phyloP scores from a whole-genome alignment of 345 rosid genomes.

The Salix brachista region DNA sequence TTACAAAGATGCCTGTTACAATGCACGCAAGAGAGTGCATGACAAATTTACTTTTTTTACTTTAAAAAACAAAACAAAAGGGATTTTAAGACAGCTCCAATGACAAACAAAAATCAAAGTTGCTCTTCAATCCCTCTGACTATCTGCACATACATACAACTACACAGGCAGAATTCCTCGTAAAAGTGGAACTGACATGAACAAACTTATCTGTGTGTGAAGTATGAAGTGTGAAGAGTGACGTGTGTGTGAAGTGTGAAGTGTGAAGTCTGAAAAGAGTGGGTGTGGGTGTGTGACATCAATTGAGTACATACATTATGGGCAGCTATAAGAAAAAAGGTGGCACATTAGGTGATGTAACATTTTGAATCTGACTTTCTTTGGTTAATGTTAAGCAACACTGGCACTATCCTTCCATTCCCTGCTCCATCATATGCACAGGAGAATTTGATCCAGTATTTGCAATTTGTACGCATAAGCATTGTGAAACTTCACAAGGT shows the following conservation, averaged over 20 bases:
- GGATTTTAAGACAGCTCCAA: background rate
- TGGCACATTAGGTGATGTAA: background rate
- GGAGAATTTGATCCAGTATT: background rate
- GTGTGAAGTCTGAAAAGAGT: background rate
- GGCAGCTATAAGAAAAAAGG: background rate
- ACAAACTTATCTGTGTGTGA: background rate
- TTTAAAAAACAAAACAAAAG: too few species aligned
- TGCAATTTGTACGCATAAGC: background rate
- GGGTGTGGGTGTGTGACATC: background rate
- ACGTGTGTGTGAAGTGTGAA: background rate
- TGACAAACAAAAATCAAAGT: too few species aligned
- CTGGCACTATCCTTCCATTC: background rate
- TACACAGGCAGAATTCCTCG: background rate
- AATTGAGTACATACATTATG: background rate
- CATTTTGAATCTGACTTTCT: background rate
- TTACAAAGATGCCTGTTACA: background rate
- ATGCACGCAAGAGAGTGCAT: background rate
- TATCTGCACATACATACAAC: background rate
- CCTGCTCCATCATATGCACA: background rate
- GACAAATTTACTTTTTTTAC: background rate
- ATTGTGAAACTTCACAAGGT: background rate
- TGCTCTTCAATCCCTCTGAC: too few species aligned
- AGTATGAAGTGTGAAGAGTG: too few species aligned
- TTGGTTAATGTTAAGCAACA: background rate
- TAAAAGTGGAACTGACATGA: background rate